Evolutionary conservation across 257 asterid genomes (phyloP).

Genomic region (Paraleonurus japonicus): DNA sequence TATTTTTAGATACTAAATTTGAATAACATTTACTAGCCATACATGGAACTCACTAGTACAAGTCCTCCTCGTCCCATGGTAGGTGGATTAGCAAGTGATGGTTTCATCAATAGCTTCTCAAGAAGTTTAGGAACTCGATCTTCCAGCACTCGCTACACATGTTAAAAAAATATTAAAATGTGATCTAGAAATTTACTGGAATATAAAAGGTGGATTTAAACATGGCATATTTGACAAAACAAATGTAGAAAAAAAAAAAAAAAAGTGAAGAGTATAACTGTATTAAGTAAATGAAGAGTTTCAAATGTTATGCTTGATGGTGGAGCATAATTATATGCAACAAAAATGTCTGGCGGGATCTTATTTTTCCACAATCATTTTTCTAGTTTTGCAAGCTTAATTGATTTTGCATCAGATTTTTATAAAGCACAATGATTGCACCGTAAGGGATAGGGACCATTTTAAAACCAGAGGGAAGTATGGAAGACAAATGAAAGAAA

Average conservation of each 20-base stretch:
- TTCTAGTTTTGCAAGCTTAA: neutral
- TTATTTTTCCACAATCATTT: neutral
- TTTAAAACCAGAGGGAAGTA: neutral
- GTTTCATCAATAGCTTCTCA: slow-evolving; percentile 76
- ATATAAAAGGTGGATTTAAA: neutral
- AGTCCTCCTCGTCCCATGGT: slow-evolving; percentile 89
- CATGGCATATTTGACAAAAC: slow-evolving; percentile 1
- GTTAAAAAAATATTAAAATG: slow-evolving; percentile 1
- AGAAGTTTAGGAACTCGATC: slow-evolving; percentile 88
- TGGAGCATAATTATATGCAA: neutral
- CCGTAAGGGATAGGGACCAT: neutral
- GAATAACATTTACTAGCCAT: neutral
- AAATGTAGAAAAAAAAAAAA: neutral
- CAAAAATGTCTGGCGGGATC: neutral
- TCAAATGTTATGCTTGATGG: neutral
- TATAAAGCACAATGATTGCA: neutral
- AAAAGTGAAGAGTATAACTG: neutral
- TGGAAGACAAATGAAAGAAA: slow-evolving; percentile 1
- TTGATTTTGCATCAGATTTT: neutral
- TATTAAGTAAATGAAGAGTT: neutral
- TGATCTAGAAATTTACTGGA: neutral
- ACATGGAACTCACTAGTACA: slow-evolving; percentile 56
- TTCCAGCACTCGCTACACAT: slow-evolving; percentile 76
- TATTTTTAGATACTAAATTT: neutral
- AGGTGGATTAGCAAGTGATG: slow-evolving; percentile 79